These are phyloP conservation scores for Termitomyces bulborhizus DNA, from an alignment of 768 basidiomycete species.

Conservation along the genomic window DNA sequence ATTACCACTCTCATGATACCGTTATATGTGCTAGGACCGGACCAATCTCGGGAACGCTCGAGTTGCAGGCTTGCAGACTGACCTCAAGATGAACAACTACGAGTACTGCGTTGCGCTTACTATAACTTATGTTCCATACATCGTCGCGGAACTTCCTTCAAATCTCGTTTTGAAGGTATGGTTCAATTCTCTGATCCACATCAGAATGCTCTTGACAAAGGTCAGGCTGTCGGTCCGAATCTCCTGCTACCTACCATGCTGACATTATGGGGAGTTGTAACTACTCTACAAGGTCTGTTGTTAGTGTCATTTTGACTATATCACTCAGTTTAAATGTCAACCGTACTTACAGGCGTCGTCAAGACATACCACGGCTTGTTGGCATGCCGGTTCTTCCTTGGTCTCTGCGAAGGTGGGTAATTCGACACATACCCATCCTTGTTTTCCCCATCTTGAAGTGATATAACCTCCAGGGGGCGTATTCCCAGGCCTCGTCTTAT, in stretches of 20 bases:
- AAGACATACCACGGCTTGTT: conserved; percentile 36
- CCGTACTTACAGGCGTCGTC: conserved; percentile 34
- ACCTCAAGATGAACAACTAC: conserved; percentile 1
- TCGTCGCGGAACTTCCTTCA: neutral
- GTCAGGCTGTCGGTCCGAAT: neutral
- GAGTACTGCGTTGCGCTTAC: neutral
- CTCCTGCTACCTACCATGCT: conserved; percentile 43
- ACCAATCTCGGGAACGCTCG: conserved; percentile 1
- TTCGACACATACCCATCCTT: neutral
- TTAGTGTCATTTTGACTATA: neutral
- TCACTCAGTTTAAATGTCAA: neutral
- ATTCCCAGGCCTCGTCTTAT: conserved; percentile 51
- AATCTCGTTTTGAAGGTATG: neutral
- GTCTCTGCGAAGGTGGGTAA: conserved; percentile 38
- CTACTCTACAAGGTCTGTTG: conserved; percentile 48
- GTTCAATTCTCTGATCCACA: neutral
- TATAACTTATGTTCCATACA: neutral
- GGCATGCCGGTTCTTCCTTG: conserved; percentile 45
- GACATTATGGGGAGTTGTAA: conserved; percentile 63
- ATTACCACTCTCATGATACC: conserved; percentile 25
- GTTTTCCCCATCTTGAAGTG: neutral
- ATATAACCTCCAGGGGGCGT: conserved; percentile 37
- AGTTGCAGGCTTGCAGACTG: neutral
- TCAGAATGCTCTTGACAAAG: neutral
- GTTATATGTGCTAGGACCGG: neutral